phyloP scores from a whole-genome alignment of 2,329 filamentous ascomycete species.

The Cladosporium velox region DNA sequence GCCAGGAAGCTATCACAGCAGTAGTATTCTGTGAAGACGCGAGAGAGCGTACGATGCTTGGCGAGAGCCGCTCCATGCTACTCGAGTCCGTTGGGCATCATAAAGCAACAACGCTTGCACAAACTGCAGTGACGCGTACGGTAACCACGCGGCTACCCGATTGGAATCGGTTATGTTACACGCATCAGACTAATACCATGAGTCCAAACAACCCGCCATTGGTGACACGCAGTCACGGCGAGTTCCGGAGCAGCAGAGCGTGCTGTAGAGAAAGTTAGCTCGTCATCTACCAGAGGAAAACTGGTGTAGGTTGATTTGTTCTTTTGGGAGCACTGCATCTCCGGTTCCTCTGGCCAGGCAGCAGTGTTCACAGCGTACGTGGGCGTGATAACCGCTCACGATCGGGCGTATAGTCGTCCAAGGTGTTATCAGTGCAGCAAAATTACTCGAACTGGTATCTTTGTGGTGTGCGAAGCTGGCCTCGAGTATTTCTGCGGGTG shows the following conservation, averaged over 20 bases:
- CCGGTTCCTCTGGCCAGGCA: neutral
- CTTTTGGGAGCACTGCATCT: neutral
- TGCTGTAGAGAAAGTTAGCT: neutral
- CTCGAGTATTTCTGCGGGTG: neutral
- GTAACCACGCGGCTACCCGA: conserved; percentile 1
- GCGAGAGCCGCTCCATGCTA: neutral
- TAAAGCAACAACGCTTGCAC: neutral
- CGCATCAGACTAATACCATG: neutral
- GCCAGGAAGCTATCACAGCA: neutral
- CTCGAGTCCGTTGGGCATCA: neutral
- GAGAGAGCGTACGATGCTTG: neutral
- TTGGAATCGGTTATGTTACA: neutral
- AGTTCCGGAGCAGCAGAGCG: neutral
- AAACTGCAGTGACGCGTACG: neutral
- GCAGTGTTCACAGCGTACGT: neutral
- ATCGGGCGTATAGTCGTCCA: neutral
- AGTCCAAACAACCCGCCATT: neutral
- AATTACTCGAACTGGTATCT: neutral
- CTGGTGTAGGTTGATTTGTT: neutral
- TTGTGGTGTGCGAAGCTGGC: neutral
- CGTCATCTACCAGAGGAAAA: neutral
- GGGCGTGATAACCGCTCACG: neutral
- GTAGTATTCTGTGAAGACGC: neutral
- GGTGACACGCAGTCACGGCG: neutral
- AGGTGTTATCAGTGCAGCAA: neutral